Conservation (phyloP, 345 rosid species). For the Fremontodendron californicum region DNA sequence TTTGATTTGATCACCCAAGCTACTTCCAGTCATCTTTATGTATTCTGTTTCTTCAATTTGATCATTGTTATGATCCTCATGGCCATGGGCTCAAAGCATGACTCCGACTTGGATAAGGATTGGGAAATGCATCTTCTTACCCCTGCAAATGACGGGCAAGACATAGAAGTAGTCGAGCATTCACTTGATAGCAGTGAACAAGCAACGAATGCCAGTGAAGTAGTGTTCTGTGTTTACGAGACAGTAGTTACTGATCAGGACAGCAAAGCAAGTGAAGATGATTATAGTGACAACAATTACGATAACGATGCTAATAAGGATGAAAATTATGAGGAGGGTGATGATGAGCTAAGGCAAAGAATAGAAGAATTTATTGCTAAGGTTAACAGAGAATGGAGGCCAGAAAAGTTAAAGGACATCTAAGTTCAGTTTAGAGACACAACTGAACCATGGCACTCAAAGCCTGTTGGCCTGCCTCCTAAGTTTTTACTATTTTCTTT, state of each 20-base stretch:
- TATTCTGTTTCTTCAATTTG: slow-evolving; percentile 48
- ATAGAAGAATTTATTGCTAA: slow-evolving; percentile 57
- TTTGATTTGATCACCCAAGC: slow-evolving; percentile 33
- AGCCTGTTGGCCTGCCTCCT: neutral
- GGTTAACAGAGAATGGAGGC: slow-evolving; percentile 49
- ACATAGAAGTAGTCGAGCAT: neutral
- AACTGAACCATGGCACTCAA: neutral
- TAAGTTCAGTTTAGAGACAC: neutral
- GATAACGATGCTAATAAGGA: neutral
- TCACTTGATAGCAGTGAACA: neutral
- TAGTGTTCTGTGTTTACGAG: neutral
- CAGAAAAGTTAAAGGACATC: slow-evolving; percentile 22
- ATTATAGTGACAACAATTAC: neutral
- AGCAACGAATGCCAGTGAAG: neutral
- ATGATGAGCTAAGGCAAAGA: slow-evolving; percentile 47
- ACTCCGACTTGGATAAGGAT: slow-evolving; percentile 9
- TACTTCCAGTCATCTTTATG: slow-evolving; percentile 35
- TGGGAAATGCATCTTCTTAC: neutral
- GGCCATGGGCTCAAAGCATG: slow-evolving; percentile 32
- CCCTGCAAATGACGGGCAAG: neutral
- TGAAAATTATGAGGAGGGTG: slow-evolving; percentile 10
- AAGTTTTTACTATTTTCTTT: neutral
- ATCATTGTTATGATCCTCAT: slow-evolving; percentile 38
- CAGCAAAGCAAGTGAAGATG: neutral
- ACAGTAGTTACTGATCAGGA: neutral